A percentile compares a stretch with the other conserved stretches of the same genome.
These are phyloP conservation scores for Wickerhamiella sorbophila DNA, from an alignment of 805 yeast species.

Conservation along the genomic window DNA sequence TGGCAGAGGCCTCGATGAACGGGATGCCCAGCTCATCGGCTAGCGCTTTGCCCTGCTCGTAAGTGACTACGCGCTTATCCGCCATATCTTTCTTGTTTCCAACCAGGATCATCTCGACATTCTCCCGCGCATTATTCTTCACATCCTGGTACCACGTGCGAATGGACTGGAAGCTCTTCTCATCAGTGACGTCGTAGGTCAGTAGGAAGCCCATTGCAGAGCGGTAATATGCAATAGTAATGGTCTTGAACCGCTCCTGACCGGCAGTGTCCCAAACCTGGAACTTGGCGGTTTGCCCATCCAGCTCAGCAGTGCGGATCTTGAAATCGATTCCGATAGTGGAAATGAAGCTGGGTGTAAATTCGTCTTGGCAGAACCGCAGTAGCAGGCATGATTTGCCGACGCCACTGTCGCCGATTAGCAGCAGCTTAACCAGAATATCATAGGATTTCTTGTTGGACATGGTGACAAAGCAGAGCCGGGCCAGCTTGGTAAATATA, in stretches of 20 bases:
- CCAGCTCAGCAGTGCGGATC: conserved; percentile 87
- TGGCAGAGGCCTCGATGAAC: conserved; percentile 92
- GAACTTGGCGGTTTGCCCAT: conserved; percentile 82
- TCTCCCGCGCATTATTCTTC: conserved; percentile 91
- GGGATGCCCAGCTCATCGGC: conserved; percentile 81
- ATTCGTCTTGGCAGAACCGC: conserved; percentile 91
- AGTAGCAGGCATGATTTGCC: conserved; percentile 63
- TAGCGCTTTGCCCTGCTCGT: conserved; percentile 80
- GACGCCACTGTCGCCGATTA: conserved; percentile 78
- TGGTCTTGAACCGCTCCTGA: conserved; percentile 94
- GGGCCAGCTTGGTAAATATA: neutral
- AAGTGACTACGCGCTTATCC: conserved; percentile 70
- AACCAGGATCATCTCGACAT: conserved; percentile 83
- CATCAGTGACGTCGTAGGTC: conserved; percentile 96
- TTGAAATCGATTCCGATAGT: conserved; percentile 98
- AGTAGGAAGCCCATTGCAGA: conserved; percentile 97
- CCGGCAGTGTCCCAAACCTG: conserved; percentile 99
- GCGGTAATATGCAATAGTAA: conserved; percentile 94
- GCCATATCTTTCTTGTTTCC: conserved; percentile 93
- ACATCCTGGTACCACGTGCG: conserved; percentile 94
- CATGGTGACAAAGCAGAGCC: neutral
- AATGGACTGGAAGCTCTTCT: conserved; percentile 82
- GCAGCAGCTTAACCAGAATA: conserved; percentile 77
- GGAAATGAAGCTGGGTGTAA: conserved; percentile 91
- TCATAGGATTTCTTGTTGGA: conserved; percentile 39